These are phyloP conservation scores for Arthromyces matolae DNA, from an alignment of 768 basidiomycete species.

Conservation along the genomic window DNA sequence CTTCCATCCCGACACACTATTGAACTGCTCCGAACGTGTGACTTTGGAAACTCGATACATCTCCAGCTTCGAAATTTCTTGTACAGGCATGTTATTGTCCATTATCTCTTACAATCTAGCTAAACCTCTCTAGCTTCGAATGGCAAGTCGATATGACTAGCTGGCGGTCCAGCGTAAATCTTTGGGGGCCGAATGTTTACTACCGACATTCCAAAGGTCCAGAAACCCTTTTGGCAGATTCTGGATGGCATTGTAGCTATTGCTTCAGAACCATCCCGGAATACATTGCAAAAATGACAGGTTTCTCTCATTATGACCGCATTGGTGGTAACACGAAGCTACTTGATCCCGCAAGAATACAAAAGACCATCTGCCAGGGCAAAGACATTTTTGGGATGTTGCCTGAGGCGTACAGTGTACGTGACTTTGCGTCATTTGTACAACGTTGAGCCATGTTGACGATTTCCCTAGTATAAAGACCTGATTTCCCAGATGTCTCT, in stretches of 20 bases:
- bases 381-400: constrained; percentile 65
- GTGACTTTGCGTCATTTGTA: constrained; percentile 16
- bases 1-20: constrained; percentile 52
- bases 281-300: constrained; percentile 56
- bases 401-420: constrained; percentile 56
- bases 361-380: constrained; percentile 54
- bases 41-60: constrained; percentile 50
- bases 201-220: constrained; percentile 50
- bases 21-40: constrained; percentile 47
- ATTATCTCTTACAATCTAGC: not conserved
- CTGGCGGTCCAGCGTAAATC: constrained; percentile 55
- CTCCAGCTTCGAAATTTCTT: constrained; percentile 59
- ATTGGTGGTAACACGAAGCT: constrained; percentile 45
- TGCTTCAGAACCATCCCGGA: constrained; percentile 60
- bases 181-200: constrained; percentile 37
- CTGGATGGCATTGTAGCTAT: constrained; percentile 70
- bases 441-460: not conserved
- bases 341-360: constrained; percentile 49
- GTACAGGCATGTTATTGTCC: constrained; percentile 43
- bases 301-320: constrained; percentile 61
- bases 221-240: constrained; percentile 49
- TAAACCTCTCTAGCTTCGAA: constrained; percentile 38
- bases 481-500: constrained; percentile 49
- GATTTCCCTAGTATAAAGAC: constrained; percentile 42
- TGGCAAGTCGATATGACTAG: constrained; percentile 52